These are phyloP conservation scores for Trichoderma sp. DNA, from an alignment of 2,329 filamentous ascomycete genomes.

Conservation along the genomic window DNA sequence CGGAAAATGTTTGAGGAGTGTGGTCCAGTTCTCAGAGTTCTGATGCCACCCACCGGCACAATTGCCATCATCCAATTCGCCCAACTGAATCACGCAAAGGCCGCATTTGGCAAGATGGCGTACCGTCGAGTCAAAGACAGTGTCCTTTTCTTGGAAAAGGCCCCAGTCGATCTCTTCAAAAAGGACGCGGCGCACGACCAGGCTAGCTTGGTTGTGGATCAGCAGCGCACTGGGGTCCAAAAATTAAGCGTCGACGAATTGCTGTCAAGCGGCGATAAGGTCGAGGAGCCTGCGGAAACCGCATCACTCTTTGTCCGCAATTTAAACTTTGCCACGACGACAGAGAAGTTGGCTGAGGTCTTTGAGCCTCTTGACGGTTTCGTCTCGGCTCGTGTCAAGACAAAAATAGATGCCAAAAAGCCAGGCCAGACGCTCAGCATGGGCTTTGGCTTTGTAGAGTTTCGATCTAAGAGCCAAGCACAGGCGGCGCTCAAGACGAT, in stretches of 20 bases:
- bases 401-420: slow-evolving; percentile 88
- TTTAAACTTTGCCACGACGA: slow-evolving; percentile 88
- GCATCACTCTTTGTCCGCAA: slow-evolving; percentile 93
- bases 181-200: slow-evolving; percentile 32
- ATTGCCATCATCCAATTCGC: slow-evolving; percentile 92
- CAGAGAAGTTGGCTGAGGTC: slow-evolving; percentile 69
- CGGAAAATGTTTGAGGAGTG: slow-evolving; percentile 81
- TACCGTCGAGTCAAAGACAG: slow-evolving; percentile 92
- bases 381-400: slow-evolving; percentile 86
- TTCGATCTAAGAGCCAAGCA: slow-evolving; percentile 74
- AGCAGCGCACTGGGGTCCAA: slow-evolving; percentile 46
- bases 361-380: slow-evolving; percentile 87
- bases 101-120: slow-evolving; percentile 80
- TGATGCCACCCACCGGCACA: slow-evolving; percentile 91
- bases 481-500: slow-evolving; percentile 79
- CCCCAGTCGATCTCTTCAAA: slow-evolving; percentile 76
- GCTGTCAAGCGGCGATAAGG: slow-evolving; percentile 57
- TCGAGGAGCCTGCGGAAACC: slow-evolving; percentile 60
- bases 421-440: slow-evolving; percentile 87
- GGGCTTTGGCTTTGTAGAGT: slow-evolving; percentile 96
- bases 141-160: slow-evolving; percentile 91
- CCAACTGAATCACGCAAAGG: slow-evolving; percentile 74
- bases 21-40: slow-evolving; percentile 75
- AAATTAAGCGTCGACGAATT: slow-evolving; percentile 71
- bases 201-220: slow-evolving; percentile 37